These are phyloP conservation scores for Thalassiosira livingstoniorum DNA, from an alignment of 352 stramenopile genomes.

Conservation along the genomic window DNA sequence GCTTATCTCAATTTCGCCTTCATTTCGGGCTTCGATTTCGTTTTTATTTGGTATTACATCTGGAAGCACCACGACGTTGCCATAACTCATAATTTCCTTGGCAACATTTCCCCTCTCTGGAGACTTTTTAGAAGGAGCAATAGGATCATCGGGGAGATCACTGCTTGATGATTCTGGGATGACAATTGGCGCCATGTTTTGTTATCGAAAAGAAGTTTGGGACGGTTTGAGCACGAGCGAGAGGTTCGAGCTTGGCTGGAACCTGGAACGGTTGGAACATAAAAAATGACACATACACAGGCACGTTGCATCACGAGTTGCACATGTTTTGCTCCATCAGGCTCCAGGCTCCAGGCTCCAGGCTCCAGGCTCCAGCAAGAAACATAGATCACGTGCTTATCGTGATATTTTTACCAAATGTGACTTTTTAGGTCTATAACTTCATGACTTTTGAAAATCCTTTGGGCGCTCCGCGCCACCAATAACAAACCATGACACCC, in stretches of 20 bases:
- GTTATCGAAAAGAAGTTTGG: not conserved
- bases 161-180: not conserved
- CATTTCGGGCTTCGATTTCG: constrained; percentile 5
- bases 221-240: not conserved
- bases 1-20: not conserved
- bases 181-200: constrained; percentile 27
- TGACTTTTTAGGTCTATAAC: too few relatives aligned
- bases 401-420: too few relatives aligned
- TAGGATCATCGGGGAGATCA: not conserved
- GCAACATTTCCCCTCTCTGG: not conserved
- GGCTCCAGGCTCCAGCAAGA: too few relatives aligned
- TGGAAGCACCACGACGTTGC: not conserved
- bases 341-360: too few relatives aligned
- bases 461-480: too few relatives aligned
- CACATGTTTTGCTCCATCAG: not conserved
- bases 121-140: not conserved
- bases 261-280: not conserved
- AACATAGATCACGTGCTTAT: too few relatives aligned
- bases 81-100: not conserved
- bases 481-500: too few relatives aligned
- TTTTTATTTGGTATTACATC: not conserved
- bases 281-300: not conserved
- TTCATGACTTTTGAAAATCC: too few relatives aligned
- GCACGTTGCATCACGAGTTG: not conserved
- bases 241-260: too few relatives aligned